Conservation (phyloP, 2,329 filamentous ascomycete species). For the Tothia fuscella region DNA sequence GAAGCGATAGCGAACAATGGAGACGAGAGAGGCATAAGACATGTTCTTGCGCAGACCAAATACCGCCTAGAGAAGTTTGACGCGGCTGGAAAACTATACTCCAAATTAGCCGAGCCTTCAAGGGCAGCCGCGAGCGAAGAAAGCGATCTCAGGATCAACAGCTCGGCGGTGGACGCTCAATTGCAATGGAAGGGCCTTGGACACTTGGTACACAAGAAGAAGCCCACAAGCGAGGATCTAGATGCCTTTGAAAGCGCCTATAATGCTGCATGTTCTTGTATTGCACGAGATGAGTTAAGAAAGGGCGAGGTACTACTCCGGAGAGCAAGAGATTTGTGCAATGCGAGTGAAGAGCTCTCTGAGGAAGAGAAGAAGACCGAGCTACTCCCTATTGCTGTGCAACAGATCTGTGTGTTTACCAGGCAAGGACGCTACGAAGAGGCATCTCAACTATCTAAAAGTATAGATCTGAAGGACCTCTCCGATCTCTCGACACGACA, state of each 20-base stretch:
- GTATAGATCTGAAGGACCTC: conserved; percentile 49
- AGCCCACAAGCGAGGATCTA: conserved; percentile 47
- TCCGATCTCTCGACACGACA: conserved; percentile 54
- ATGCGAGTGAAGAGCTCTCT: conserved; percentile 58
- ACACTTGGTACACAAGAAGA: conserved; percentile 40
- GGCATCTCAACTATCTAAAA: conserved; percentile 49
- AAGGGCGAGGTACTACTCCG: conserved; percentile 56
- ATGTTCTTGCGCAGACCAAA: conserved; percentile 52
- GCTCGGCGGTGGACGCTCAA: conserved; percentile 60
- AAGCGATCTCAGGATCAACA: conserved; percentile 66
- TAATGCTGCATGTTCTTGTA: conserved; percentile 63
- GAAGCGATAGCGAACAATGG: conserved; percentile 35
- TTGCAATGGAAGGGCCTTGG: conserved; percentile 54
- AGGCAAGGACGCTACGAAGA: conserved; percentile 55
- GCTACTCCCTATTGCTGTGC: conserved; percentile 61
- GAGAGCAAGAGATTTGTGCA: conserved; percentile 59
- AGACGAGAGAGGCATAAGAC: conserved; percentile 37
- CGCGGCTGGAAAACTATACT: conserved; percentile 53
- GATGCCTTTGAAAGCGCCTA: conserved; percentile 74
- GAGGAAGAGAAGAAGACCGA: conserved; percentile 66
- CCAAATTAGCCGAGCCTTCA: conserved; percentile 38
- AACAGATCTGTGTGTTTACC: conserved; percentile 61
- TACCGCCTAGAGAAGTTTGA: conserved; percentile 66
- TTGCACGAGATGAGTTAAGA: conserved; percentile 55
- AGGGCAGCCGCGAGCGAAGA: conserved; percentile 47